Conservation (phyloP, 495 filamentous ascomycete genomes). For the Neurospora tetrasperma region DNA sequence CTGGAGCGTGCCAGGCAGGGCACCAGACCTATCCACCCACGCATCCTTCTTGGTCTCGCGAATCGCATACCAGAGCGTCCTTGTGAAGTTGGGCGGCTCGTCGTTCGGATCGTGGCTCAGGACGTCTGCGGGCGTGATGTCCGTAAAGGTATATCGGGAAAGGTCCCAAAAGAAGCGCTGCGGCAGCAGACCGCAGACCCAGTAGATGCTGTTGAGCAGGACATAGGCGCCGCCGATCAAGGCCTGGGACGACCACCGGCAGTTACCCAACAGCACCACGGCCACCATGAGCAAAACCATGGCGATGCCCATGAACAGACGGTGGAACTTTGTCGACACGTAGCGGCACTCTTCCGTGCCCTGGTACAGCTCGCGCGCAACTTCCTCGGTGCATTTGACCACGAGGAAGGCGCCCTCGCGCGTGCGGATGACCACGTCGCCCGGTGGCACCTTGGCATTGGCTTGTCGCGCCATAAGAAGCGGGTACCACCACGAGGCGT, state of each 20-base stretch:
- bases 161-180: slow-evolving; percentile 42
- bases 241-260: slow-evolving; percentile 48
- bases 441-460: slow-evolving; percentile 40
- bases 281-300: slow-evolving; percentile 52
- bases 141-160: slow-evolving; percentile 28
- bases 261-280: slow-evolving; percentile 53
- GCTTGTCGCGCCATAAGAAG: slow-evolving; percentile 38
- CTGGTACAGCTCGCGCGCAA: slow-evolving; percentile 54
- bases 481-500: slow-evolving; percentile 45
- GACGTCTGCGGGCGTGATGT: slow-evolving; percentile 30
- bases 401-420: slow-evolving; percentile 51
- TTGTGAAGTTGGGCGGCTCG: slow-evolving; percentile 35
- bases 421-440: slow-evolving; percentile 52
- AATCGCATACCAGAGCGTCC: slow-evolving; percentile 48
- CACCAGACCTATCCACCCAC: slow-evolving; percentile 39
- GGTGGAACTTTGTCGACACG: slow-evolving; percentile 32
- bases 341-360: slow-evolving; percentile 46
- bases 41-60: slow-evolving; percentile 37
- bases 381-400: slow-evolving; percentile 50
- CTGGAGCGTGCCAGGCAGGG: slow-evolving; percentile 37
- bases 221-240: slow-evolving; percentile 48
- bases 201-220: slow-evolving; percentile 50
- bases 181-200: slow-evolving; percentile 41
- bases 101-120: slow-evolving; percentile 26
- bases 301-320: slow-evolving; percentile 44